Conservation (phyloP, 2,329 filamentous ascomycete genomes). For the Fonsecaea monophora region DNA sequence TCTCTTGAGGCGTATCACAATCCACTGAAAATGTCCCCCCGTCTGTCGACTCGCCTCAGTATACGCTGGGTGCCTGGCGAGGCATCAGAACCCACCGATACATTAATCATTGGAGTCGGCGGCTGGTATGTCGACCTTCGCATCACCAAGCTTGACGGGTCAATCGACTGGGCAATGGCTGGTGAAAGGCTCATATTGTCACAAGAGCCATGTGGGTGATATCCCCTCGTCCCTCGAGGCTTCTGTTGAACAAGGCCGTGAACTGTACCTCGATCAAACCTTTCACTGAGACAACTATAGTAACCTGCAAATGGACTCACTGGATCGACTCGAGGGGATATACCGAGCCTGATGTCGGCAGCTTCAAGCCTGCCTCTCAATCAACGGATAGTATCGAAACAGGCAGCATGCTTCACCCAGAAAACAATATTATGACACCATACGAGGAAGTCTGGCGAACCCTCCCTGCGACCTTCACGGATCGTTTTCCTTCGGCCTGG, state of each 20-base stretch:
- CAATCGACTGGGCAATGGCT: constrained; percentile 54
- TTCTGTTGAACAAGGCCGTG: too few species aligned
- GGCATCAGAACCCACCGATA: constrained; percentile 53
- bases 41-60: constrained; percentile 50
- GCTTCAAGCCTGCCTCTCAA: constrained; percentile 45
- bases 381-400: constrained; percentile 50
- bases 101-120: constrained; percentile 52
- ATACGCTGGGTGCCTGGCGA: constrained; percentile 53
- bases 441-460: constrained; percentile 64
- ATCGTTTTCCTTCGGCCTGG: constrained; percentile 22
- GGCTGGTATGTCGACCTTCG: constrained; percentile 55
- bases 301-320: constrained; percentile 32
- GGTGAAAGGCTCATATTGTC: constrained; percentile 50
- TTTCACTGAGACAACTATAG: constrained; percentile 4
- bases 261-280: not conserved
- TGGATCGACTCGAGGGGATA: constrained; percentile 32
- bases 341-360: constrained; percentile 30
- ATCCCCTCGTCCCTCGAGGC: not conserved
- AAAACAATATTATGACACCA: constrained; percentile 38
- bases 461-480: not conserved
- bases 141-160: constrained; percentile 46
- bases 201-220: constrained; percentile 45
- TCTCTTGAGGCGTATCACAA: not conserved
- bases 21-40: constrained; percentile 16
- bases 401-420: constrained; percentile 29